These are phyloP conservation scores for Mortierella sp. DNA, from an alignment of 371 early-diverging fungal species.

Conservation along the genomic window DNA sequence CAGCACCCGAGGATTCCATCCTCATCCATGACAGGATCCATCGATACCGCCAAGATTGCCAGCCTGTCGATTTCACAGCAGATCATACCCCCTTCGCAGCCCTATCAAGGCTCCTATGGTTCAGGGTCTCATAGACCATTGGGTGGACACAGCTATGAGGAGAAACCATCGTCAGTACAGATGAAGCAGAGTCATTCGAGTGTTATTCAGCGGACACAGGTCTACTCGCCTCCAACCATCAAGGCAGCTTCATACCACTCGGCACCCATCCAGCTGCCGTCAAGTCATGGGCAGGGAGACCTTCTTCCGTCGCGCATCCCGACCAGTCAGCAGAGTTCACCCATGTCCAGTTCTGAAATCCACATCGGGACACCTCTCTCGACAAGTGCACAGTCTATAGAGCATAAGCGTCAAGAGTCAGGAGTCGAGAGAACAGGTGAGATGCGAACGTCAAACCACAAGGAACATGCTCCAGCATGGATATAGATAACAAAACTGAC, in stretches of 20 bases:
- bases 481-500: neutral
- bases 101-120: neutral
- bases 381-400: slow-evolving; percentile 4
- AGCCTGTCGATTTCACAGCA: slow-evolving; percentile 31
- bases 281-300: slow-evolving; percentile 18
- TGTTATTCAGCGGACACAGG: slow-evolving; percentile 13
- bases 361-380: slow-evolving; percentile 3
- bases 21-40: neutral
- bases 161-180: slow-evolving; percentile 4
- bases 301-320: neutral
- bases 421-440: slow-evolving; percentile 17
- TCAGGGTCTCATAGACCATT: slow-evolving; percentile 9
- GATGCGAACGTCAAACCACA: neutral
- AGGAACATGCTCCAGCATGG: neutral
- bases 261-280: slow-evolving; percentile 37
- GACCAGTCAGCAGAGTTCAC: slow-evolving; percentile 18
- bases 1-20: too few species aligned
- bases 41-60: slow-evolving; percentile 35
- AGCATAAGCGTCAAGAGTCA: slow-evolving; percentile 31
- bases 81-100: neutral
- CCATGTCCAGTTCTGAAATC: slow-evolving; percentile 41
- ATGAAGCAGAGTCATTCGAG: slow-evolving; percentile 9
- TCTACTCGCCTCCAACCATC: neutral
- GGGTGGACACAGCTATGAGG: slow-evolving; percentile 8
- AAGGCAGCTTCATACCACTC: slow-evolving; percentile 37